Evolutionary conservation across 495 filamentous ascomycete genomes (phyloP), one percentile per base, ranked within the genome.

Genomic region (Aspergillus cristatus): DNA sequence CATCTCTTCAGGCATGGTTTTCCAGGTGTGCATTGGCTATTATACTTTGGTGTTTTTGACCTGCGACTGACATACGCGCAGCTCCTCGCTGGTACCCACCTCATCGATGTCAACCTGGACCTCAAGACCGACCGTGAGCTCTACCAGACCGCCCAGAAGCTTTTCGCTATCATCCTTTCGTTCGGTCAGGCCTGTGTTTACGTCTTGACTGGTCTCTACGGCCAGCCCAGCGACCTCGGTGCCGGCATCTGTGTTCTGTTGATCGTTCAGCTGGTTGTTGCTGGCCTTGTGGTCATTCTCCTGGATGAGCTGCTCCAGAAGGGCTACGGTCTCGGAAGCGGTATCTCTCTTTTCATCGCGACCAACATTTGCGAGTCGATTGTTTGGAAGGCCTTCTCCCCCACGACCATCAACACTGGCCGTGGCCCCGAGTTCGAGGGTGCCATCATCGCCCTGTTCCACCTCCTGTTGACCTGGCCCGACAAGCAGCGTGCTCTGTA

Each of bases 311-410:
- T 99, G 38, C 81, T 99, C 53, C 93, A 97, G 72, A 99, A 99
- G 77, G 91, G 93, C 38, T 99, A 99, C 55, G 93, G 93, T 61
- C 81, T 99, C 40, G 93, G 91, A 58, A 90, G 84, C 60, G 93
- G 93, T 68, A 99, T 99, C 63, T 95, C 88, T 31, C 82, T 99
- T 38, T 99, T 99, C 78, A 99, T 99, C 59, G 93, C 93, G 38
- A 99, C 93, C 71, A 97, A 97, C 76, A 97, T 99, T 68, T 99
- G 93, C 81, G 93, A 99, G 70, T 95, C 88, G 24, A 99, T 99
- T 60, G 81, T 99, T 63, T 99, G 93, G 93, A 95, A 94, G 74
- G 93, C 93, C 14, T 97, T 97, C 73, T 94, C 88, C 37, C 93
- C 93, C 18, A 99, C 93, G 12, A 96, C 91, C 56, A 94, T 99